Percentiles rank a stretch among this genome's conserved stretches.
phyloP scores from a whole-genome alignment of 2,329 filamentous ascomycete genomes.

The Cladosporium sp. region DNA sequence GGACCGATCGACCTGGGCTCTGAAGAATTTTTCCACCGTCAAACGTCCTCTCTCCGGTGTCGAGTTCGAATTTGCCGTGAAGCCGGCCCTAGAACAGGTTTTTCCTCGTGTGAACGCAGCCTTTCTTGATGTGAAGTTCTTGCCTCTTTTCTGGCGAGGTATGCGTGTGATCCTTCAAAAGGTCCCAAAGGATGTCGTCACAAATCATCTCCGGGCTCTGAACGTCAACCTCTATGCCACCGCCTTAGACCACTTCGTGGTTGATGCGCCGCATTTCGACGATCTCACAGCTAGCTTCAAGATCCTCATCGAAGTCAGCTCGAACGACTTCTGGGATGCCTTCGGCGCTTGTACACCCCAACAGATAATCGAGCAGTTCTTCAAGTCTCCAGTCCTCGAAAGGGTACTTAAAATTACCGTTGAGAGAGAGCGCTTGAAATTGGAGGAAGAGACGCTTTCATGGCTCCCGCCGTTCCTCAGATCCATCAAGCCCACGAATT shows the following conservation, averaged over 20 bases:
- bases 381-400: conserved; percentile 68
- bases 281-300: conserved; percentile 71
- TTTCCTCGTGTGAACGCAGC: conserved; percentile 64
- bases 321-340: conserved; percentile 84
- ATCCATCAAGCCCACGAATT: conserved; percentile 74
- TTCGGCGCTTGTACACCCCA: conserved; percentile 79
- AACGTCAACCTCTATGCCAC: conserved; percentile 68
- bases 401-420: conserved; percentile 59
- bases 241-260: conserved; percentile 64
- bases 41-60: conserved; percentile 64
- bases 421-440: conserved; percentile 56
- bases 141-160: conserved; percentile 79
- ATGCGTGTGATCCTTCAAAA: conserved; percentile 72
- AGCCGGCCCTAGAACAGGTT: conserved; percentile 68
- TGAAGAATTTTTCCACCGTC: conserved; percentile 67
- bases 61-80: conserved; percentile 87
- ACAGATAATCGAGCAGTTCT: conserved; percentile 80
- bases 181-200: conserved; percentile 72
- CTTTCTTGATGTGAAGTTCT: conserved; percentile 53
- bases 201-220: conserved; percentile 75
- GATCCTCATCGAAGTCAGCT: conserved; percentile 71
- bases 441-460: conserved; percentile 61
- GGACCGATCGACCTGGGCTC: conserved; percentile 67
- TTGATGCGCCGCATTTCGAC: conserved; percentile 58
- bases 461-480: conserved; percentile 79